phyloP scores from a whole-genome alignment of 2,329 filamentous ascomycete species.

The Blastomyces silverae region DNA sequence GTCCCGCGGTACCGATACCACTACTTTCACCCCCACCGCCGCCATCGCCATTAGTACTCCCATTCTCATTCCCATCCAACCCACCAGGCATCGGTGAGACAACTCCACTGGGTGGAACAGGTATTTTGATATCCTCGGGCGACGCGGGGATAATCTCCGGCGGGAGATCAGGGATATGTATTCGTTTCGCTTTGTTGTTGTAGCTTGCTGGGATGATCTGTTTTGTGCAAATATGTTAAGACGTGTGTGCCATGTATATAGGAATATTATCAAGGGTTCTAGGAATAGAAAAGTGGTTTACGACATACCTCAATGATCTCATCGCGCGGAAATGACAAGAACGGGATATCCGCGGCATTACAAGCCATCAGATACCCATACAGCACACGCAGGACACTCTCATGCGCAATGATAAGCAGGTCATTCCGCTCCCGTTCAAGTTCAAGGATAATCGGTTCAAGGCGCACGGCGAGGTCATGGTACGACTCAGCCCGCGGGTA shows the following conservation, averaged over 20 bases:
- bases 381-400: conserved; percentile 91
- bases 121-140: conserved; percentile 73
- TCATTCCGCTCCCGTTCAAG: conserved; percentile 95
- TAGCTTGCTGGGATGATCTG: conserved; percentile 93
- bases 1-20: not conserved
- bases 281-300: not conserved
- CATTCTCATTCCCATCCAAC: conserved; percentile 32
- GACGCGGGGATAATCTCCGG: conserved; percentile 64
- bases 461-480: conserved; percentile 92
- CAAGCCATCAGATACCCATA: conserved; percentile 99
- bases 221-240: not conserved
- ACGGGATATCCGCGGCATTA: conserved; percentile 88
- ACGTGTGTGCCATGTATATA: not conserved
- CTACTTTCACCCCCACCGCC: not conserved
- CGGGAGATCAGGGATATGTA: conserved; percentile 68
- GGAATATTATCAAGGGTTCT: conserved; percentile 2
- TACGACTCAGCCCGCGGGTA: conserved; percentile 98
- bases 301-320: conserved; percentile 78
- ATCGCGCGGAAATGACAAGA: conserved; percentile 85
- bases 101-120: conserved; percentile 56
- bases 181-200: conserved; percentile 88
- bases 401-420: conserved; percentile 95
- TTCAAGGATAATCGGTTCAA: conserved; percentile 96
- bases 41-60: not conserved
- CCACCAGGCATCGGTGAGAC: conserved; percentile 42